These are phyloP conservation scores for Talaromyces islandicus DNA, from an alignment of 2,329 filamentous ascomycete genomes.

Conservation along the genomic window DNA sequence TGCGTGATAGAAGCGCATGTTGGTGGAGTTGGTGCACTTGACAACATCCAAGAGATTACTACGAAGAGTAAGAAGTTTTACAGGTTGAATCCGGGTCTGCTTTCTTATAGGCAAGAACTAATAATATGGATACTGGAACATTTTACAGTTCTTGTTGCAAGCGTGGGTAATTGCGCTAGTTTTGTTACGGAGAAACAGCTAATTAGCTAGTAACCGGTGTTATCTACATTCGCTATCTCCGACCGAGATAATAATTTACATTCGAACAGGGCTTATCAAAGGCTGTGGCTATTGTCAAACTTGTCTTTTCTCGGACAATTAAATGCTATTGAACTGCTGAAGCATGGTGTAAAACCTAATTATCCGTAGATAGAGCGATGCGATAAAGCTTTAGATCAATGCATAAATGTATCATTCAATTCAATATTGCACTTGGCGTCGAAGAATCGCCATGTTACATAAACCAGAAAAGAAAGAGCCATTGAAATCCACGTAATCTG, in stretches of 20 bases:
- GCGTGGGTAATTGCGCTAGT: neutral
- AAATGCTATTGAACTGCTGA: neutral
- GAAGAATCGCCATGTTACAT: too few species aligned
- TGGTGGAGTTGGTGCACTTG: neutral
- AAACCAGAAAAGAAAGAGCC: too few species aligned
- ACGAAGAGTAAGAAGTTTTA: neutral
- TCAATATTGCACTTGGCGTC: too few species aligned
- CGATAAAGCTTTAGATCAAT: too few species aligned
- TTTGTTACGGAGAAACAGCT: neutral
- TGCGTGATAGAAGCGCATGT: neutral
- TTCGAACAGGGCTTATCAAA: neutral
- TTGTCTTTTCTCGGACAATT: neutral
- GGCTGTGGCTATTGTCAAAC: neutral
- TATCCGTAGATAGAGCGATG: too few species aligned
- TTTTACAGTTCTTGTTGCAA: neutral
- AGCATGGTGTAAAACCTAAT: too few species aligned
- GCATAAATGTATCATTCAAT: too few species aligned
- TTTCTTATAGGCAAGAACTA: too few species aligned
- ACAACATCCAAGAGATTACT: neutral
- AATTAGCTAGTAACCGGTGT: neutral
- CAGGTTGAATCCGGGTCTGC: too few species aligned
- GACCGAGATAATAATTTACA: neutral
- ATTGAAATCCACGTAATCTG: too few species aligned
- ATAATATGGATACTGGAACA: neutral
- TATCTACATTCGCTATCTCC: neutral